Evolutionary conservation across 345 rosid species (phyloP).

Genomic region (Brassica carinata): DNA sequence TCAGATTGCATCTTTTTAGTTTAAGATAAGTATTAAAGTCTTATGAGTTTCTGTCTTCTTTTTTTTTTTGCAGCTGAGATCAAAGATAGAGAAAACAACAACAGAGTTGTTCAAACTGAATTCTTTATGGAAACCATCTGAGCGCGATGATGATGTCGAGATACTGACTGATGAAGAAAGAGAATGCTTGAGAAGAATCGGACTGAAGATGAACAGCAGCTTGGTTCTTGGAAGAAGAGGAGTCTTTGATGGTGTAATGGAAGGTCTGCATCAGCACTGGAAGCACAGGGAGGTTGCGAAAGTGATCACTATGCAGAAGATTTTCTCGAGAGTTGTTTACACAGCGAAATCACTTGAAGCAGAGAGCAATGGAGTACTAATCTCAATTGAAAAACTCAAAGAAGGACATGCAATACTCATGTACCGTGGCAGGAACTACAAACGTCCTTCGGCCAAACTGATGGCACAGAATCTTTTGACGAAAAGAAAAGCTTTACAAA

Average conservation of each 20-base stretch:
- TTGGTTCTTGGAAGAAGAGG: constrained; percentile 72
- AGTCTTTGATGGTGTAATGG: constrained; percentile 74
- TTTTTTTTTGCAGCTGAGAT: constrained; percentile 59
- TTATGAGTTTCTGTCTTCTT: constrained; percentile 6
- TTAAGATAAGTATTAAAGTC: background rate
- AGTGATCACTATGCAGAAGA: constrained; percentile 75
- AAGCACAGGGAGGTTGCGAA: constrained; percentile 81
- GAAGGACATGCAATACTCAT: constrained; percentile 76
- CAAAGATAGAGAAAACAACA: constrained; percentile 61
- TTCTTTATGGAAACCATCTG: constrained; percentile 53
- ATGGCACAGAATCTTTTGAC: constrained; percentile 60
- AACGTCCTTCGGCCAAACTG: constrained; percentile 65
- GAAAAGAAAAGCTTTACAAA: constrained; percentile 64
- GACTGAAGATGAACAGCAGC: constrained; percentile 59
- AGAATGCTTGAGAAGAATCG: constrained; percentile 69
- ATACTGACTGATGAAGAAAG: constrained; percentile 75
- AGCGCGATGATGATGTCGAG: constrained; percentile 60
- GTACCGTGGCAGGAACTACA: constrained; percentile 87
- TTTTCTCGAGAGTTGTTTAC: constrained; percentile 51
- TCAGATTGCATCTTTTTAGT: constrained; percentile 7
- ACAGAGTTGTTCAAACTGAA: constrained; percentile 57
- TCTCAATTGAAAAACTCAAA: constrained; percentile 67
- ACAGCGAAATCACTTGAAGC: constrained; percentile 70
- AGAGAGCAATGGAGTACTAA: constrained; percentile 74
- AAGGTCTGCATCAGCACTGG: constrained; percentile 92